phyloP scores from a whole-genome alignment of 1,139 yeast genomes.

The Yamadazyma sp. region DNA sequence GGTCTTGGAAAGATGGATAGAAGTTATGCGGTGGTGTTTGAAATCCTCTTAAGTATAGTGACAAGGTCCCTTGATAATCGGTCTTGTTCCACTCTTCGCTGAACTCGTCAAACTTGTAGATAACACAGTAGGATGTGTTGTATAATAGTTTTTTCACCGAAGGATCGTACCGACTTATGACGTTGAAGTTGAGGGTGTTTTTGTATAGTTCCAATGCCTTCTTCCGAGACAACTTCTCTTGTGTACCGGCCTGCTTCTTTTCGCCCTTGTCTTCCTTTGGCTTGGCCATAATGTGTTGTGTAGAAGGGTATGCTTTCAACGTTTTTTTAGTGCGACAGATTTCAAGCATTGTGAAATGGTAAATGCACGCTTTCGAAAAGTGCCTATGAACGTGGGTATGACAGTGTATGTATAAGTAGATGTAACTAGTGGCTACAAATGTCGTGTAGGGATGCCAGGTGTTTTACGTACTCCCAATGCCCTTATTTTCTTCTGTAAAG shows the following conservation, averaged over 20 bases:
- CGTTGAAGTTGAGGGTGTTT: constrained; percentile 74
- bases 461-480: no score
- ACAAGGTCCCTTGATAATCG: constrained; percentile 79
- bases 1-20: constrained; percentile 31
- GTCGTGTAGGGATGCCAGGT: no score
- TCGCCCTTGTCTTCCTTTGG: constrained; percentile 6
- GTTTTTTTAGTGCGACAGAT: neutral
- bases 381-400: no score
- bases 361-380: no score
- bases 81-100: constrained; percentile 78
- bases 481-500: no score
- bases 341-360: no score
- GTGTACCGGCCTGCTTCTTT: constrained; percentile 1
- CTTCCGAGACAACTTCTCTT: constrained; percentile 15
- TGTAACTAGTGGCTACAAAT: no score
- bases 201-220: constrained; percentile 57
- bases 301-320: neutral
- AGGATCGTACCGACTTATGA: constrained; percentile 82
- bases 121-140: constrained; percentile 77
- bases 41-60: constrained; percentile 69
- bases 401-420: no score
- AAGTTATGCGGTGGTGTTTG: constrained; percentile 23
- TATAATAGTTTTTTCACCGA: constrained; percentile 69
- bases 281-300: constrained; percentile 10
- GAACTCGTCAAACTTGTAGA: constrained; percentile 66